phyloP scores from a whole-genome alignment of 208 protist species.

The Leishmania aethiopica region DNA sequence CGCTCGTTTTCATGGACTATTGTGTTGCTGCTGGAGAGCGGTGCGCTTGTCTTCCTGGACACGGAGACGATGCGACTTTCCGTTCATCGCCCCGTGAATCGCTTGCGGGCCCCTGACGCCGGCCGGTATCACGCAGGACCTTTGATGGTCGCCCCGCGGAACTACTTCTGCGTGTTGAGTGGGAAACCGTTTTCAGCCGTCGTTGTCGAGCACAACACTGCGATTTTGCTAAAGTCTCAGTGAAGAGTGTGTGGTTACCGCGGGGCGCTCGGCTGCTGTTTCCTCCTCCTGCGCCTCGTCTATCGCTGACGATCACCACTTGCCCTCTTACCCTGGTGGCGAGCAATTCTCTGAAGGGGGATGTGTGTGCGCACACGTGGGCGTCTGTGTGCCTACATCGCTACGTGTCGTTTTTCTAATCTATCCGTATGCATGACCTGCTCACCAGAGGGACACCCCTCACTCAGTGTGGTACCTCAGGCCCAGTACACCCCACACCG shows the following conservation, averaged over 20 bases:
- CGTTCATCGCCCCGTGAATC: conserved; percentile 34
- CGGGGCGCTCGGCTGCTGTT: neutral
- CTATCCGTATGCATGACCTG: neutral
- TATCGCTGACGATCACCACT: neutral
- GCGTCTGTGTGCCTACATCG: neutral
- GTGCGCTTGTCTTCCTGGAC: conserved; percentile 71
- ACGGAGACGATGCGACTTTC: conserved; percentile 59
- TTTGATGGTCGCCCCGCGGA: conserved; percentile 11
- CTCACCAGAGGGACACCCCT: neutral
- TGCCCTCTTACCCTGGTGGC: neutral
- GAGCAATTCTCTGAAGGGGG: neutral
- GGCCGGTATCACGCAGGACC: conserved; percentile 15
- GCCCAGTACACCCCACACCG: too few relatives aligned
- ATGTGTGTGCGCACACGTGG: neutral
- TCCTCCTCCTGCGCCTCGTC: neutral
- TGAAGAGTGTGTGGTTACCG: conserved; percentile 2
- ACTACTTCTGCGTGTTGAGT: conserved; percentile 29
- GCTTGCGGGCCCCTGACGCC: conserved; percentile 30
- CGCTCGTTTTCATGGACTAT: conserved; percentile 56
- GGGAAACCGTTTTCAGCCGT: conserved; percentile 36
- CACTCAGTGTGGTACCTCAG: neutral
- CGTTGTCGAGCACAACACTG: conserved; percentile 64
- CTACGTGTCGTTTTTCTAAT: too few relatives aligned
- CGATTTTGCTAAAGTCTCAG: conserved; percentile 43
- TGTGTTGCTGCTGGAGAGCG: conserved; percentile 66